phyloP scores from a whole-genome alignment of 495 filamentous ascomycete genomes.

The Aspergillus hancockii region DNA sequence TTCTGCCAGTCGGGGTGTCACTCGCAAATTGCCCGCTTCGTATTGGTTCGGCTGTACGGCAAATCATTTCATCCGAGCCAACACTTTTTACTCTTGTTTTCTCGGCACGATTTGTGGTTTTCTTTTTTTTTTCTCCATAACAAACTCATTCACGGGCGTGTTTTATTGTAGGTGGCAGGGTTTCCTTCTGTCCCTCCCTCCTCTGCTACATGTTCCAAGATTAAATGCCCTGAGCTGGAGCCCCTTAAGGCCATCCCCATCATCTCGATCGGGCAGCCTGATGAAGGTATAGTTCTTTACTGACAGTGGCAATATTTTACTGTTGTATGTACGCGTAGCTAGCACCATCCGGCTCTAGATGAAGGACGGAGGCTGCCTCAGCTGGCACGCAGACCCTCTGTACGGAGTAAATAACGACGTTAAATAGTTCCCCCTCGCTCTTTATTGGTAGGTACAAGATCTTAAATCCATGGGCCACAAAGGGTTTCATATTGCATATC shows the following conservation, averaged over 20 bases:
- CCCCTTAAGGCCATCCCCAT: slow-evolving; percentile 47
- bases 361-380: background rate
- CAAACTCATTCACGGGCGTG: slow-evolving; percentile 63
- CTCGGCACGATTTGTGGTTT: slow-evolving; percentile 25
- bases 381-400: no score
- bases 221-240: slow-evolving; percentile 67
- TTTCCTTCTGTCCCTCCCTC: slow-evolving; percentile 44
- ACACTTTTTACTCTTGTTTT: slow-evolving; percentile 16
- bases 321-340: background rate
- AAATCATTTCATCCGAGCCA: slow-evolving; percentile 29
- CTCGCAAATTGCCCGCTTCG: slow-evolving; percentile 37
- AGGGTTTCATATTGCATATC: no score
- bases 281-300: slow-evolving; percentile 29
- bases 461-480: no score
- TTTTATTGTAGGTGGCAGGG: slow-evolving; percentile 88
- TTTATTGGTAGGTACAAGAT: no score
- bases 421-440: no score
- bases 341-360: background rate
- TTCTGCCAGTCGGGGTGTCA: slow-evolving; percentile 31
- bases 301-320: slow-evolving; percentile 26
- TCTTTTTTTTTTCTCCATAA: slow-evolving; percentile 50
- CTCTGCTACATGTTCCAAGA: slow-evolving; percentile 69
- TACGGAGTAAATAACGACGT: background rate
- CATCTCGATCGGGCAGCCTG: slow-evolving; percentile 12
- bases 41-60: slow-evolving; percentile 43